Conservation (phyloP, 129 eudicot species). For the Sambucus nigra region DNA sequence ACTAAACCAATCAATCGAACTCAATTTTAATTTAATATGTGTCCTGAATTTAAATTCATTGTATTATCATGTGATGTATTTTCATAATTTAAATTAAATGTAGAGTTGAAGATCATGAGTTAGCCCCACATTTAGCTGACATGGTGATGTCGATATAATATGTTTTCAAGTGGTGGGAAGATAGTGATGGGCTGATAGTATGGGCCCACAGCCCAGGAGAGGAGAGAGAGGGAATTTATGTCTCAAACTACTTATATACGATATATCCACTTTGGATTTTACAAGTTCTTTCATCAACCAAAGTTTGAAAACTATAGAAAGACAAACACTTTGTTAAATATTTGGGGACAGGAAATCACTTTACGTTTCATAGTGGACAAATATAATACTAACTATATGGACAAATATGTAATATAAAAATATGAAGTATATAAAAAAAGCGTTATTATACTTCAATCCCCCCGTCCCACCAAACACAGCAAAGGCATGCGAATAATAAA, state of each 20-base stretch:
- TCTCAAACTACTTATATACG: slow-evolving; percentile 4
- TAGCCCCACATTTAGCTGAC: no score
- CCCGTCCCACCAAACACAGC: neutral
- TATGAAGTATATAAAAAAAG: neutral
- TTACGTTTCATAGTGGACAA: slow-evolving; percentile 1
- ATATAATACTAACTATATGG: neutral
- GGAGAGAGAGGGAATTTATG: slow-evolving; percentile 6
- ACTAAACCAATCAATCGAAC: no score
- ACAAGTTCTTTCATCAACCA: neutral
- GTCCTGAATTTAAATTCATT: no score
- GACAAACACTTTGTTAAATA: neutral
- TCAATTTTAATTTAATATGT: no score
- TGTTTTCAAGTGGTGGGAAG: neutral
- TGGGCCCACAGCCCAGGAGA: slow-evolving; percentile 11
- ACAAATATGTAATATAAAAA: neutral
- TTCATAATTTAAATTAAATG: no score
- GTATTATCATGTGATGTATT: no score
- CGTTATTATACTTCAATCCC: neutral
- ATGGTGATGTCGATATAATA: no score
- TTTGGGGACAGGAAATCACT: slow-evolving; percentile 16
- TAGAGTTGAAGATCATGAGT: no score
- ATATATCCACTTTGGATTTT: slow-evolving; percentile 8
- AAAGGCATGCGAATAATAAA: slow-evolving; percentile 17
- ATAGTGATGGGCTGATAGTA: neutral
- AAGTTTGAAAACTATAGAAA: neutral